Evolutionary conservation across 129 eudicot genomes (phyloP), one percentile per base, ranked within the genome.

Genomic region (Escallonia herrerae): DNA sequence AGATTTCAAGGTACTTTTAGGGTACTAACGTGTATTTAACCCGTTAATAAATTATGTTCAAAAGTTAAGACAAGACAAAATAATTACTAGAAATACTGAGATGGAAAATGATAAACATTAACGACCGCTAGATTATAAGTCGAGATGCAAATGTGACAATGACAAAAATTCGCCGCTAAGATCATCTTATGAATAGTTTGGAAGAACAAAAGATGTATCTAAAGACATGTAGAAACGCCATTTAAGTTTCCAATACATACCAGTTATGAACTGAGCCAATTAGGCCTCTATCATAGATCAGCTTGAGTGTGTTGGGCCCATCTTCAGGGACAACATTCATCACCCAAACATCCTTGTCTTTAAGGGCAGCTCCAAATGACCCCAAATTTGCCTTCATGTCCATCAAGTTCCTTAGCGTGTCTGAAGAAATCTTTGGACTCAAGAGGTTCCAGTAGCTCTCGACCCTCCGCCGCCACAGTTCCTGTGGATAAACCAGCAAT

Each of bases 331-430:
- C 90, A 63, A 80, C 89, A 76, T 89, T 94, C 99, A 94, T 94
- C 61, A 94, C 99, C 99, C 99, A 94, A 50, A 94, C 77, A 55
- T 89, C 95, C 80, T 94, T 94, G 50, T 64, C 86, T 67, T 84
- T 87, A 80, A 94, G 67, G 55, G 97, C 99, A 76, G 97, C 99
- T 64, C 93, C 99, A 66, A 94, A 94, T 66, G 99, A 94, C 41
- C 99, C 99, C 77, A 94, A 62, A 68, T 86, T 76, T 40, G 97
- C 95, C 82, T 94, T 89, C 99, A 94, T 89, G 70, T 94, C 99
- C 99, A 94, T 94, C 70, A 94, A 81, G 46, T 94, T 94, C 79
- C 99, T 80, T 51, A 94, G 44, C 15, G 95, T 89, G 65, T 94
- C 76, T 40, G 94, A 53, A 38, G 85, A 69, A 68, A 94, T 80